Percentiles rank a stretch among this genome's conserved stretches.
phyloP scores from a whole-genome alignment of 495 filamentous ascomycete species.

The Aspergillus avenaceus region DNA sequence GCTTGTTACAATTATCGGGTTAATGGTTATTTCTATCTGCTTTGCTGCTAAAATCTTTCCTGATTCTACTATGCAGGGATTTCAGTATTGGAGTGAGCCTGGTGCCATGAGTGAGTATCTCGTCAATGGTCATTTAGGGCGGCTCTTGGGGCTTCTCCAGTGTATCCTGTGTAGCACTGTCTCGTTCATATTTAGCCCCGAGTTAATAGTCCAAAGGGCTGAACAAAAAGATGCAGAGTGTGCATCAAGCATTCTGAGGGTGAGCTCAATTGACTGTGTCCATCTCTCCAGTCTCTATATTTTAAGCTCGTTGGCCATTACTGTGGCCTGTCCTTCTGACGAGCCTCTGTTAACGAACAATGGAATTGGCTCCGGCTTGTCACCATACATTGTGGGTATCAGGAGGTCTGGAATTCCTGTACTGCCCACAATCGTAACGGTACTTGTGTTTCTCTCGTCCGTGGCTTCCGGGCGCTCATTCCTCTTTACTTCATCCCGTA shows the following conservation, averaged over 20 bases:
- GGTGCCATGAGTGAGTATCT: slow-evolving; percentile 67
- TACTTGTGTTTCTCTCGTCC: slow-evolving; percentile 66
- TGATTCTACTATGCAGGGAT: slow-evolving; percentile 61
- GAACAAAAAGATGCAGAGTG: slow-evolving; percentile 40
- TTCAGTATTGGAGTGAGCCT: slow-evolving; percentile 70
- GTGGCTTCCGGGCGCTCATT: slow-evolving; percentile 64
- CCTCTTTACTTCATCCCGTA: slow-evolving; percentile 53
- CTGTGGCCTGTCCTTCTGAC: slow-evolving; percentile 53
- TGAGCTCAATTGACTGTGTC: slow-evolving; percentile 16
- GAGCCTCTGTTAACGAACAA: slow-evolving; percentile 47
- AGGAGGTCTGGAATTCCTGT: slow-evolving; percentile 47
- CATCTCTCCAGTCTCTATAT: slow-evolving; percentile 56
- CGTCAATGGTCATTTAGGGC: slow-evolving; percentile 54
- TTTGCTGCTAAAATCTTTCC: slow-evolving; percentile 68
- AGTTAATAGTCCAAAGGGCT: slow-evolving; percentile 49
- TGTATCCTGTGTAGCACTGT: slow-evolving; percentile 54
- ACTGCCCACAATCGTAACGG: slow-evolving; percentile 62
- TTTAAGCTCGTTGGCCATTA: slow-evolving; percentile 52
- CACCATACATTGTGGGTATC: slow-evolving; percentile 33
- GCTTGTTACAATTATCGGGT: slow-evolving; percentile 69
- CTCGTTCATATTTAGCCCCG: slow-evolving; percentile 52
- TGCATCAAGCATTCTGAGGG: slow-evolving; percentile 22
- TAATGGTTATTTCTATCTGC: slow-evolving; percentile 63
- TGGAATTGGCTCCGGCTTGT: slow-evolving; percentile 44
- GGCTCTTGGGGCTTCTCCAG: slow-evolving; percentile 65